Evolutionary conservation across 106 monocot species (phyloP).

Genomic region (Dendrobium huoshanense): DNA sequence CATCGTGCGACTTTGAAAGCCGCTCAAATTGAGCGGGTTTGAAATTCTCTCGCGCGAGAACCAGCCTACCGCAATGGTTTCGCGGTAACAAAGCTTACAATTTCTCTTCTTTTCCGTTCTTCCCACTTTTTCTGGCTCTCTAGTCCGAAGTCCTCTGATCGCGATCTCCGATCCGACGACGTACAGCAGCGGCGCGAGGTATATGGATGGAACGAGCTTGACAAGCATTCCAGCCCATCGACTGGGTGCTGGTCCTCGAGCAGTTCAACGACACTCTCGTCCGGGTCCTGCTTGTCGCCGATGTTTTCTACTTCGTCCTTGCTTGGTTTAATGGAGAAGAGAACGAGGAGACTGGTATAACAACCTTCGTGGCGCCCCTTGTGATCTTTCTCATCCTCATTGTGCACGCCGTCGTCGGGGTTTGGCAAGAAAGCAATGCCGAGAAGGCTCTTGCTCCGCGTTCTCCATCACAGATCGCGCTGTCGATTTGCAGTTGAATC

Average conservation of each 20-base stretch:
- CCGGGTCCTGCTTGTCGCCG: constrained; percentile 87
- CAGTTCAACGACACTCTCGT: constrained; percentile 93
- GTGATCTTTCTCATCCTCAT: constrained; percentile 42
- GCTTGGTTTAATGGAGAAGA: constrained; percentile 24
- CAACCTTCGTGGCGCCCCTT: constrained; percentile 67
- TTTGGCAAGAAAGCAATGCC: constrained; percentile 83
- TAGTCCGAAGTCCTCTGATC: too few relatives aligned
- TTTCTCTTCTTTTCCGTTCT: too few relatives aligned
- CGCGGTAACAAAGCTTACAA: too few relatives aligned
- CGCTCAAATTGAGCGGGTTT: too few relatives aligned
- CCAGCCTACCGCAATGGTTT: too few relatives aligned
- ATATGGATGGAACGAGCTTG: constrained; percentile 76
- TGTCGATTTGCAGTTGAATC: not conserved
- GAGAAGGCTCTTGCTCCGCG: constrained; percentile 27
- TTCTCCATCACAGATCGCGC: not conserved
- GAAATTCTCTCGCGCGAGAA: too few relatives aligned
- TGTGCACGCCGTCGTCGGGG: constrained; percentile 60
- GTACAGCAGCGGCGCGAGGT: constrained; percentile 33
- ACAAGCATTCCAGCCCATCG: constrained; percentile 78
- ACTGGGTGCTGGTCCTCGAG: constrained; percentile 67
- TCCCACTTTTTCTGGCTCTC: too few relatives aligned
- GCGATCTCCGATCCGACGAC: constrained; percentile 24
- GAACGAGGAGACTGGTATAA: constrained; percentile 40
- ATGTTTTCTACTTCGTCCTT: constrained; percentile 59
- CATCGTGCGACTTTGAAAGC: too few relatives aligned